These are phyloP conservation scores for Psidium guajava DNA, from an alignment of 345 rosid genomes.

Conservation along the genomic window DNA sequence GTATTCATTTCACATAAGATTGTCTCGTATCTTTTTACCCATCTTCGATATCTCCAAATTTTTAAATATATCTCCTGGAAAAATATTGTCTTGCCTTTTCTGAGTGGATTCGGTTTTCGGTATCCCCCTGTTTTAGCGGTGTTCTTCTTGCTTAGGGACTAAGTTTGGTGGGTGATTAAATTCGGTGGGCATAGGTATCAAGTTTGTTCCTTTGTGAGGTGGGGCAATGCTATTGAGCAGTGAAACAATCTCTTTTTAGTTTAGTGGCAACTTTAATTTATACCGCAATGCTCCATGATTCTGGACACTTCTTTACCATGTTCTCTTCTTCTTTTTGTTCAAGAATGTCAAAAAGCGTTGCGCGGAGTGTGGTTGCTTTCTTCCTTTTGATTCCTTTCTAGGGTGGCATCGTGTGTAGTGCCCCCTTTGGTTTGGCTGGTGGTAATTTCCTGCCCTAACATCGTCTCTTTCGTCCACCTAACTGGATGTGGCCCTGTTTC, in stretches of 20 bases:
- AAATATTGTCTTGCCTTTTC: neutral
- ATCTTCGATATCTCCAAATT: neutral
- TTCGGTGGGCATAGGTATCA: neutral
- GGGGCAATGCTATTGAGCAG: neutral
- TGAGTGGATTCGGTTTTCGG: neutral
- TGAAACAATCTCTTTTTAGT: neutral
- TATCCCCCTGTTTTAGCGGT: neutral
- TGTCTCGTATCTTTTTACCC: neutral
- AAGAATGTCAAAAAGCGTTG: neutral
- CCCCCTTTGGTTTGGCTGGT: neutral
- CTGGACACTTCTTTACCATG: neutral
- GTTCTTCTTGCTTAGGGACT: neutral
- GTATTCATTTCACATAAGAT: neutral
- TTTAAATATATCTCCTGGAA: neutral
- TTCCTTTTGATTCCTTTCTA: conserved; percentile 8
- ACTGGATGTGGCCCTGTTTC: neutral
- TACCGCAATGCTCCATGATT: neutral
- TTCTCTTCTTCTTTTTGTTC: neutral
- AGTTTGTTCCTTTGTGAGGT: neutral
- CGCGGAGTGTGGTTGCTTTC: neutral
- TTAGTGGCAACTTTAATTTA: neutral
- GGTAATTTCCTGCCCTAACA: neutral
- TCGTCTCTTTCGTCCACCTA: neutral
- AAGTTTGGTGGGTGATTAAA: neutral
- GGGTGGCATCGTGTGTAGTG: neutral